A percentile compares a stretch with the other conserved stretches of the same genome.
Evolutionary conservation across 1,284 basidiomycete genomes (phyloP).

Genomic region (Bothia castanella): DNA sequence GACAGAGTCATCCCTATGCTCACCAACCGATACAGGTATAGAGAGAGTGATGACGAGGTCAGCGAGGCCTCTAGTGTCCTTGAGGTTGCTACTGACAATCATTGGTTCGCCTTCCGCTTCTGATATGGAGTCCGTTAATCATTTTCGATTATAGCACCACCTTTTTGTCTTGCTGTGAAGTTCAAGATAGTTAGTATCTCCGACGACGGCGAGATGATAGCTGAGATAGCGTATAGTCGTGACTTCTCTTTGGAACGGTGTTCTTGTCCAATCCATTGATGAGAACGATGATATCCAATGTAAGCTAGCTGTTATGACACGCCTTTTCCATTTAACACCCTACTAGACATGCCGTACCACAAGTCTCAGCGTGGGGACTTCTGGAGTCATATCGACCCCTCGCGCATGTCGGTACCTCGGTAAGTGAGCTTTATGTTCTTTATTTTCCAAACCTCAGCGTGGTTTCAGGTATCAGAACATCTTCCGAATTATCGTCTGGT

Average conservation of each 20-base stretch:
- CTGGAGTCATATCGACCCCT: conserved; percentile 70
- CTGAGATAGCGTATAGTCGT: conserved; percentile 46
- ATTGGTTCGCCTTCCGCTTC: conserved; percentile 49
- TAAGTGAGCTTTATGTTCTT: conserved; percentile 31
- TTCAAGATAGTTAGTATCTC: conserved; percentile 65
- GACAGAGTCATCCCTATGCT: conserved; percentile 69
- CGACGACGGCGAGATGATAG: background rate
- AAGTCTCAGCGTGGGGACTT: conserved; percentile 53
- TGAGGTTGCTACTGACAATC: conserved; percentile 43
- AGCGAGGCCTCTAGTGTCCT: conserved; percentile 31
- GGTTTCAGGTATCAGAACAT: conserved; percentile 66
- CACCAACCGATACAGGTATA: conserved; percentile 72
- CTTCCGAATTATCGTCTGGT: conserved; percentile 75
- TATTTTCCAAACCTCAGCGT: conserved; percentile 1
- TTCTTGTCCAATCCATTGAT: conserved; percentile 74
- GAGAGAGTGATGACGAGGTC: conserved; percentile 62
- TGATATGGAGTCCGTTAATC: conserved; percentile 3
- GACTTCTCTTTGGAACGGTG: conserved; percentile 75
- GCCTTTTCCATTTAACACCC: conserved; percentile 9
- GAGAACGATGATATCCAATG: conserved; percentile 68
- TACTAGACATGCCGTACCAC: conserved; percentile 57
- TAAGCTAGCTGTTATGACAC: conserved; percentile 30
- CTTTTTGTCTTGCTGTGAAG: conserved; percentile 85
- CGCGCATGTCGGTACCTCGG: conserved; percentile 83
- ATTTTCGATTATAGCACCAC: conserved; percentile 49